phyloP scores from a whole-genome alignment of 441 rosid genomes.

The Breynia disticha region DNA sequence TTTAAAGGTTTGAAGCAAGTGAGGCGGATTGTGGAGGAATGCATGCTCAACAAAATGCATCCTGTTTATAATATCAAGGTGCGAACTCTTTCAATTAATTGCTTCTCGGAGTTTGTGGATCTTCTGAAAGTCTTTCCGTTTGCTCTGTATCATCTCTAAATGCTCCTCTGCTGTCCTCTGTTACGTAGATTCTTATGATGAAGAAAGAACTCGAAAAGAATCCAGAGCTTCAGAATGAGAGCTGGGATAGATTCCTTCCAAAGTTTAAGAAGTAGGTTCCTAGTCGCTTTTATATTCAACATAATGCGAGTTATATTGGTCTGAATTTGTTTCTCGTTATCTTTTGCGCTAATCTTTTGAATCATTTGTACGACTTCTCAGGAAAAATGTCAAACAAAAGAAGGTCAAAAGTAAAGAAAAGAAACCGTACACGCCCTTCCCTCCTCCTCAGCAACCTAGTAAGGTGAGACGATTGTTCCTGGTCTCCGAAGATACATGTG shows the following conservation, averaged over 20 bases:
- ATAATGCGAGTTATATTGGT: not conserved
- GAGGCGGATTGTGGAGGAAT: constrained; percentile 76
- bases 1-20: constrained; percentile 75
- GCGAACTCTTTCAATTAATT: not conserved
- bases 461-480: constrained; percentile 36
- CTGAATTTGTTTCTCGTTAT: not conserved
- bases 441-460: constrained; percentile 80
- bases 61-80: constrained; percentile 93
- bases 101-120: not conserved
- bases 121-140: not conserved
- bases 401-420: constrained; percentile 67
- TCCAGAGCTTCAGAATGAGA: constrained; percentile 66
- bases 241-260: constrained; percentile 88
- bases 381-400: constrained; percentile 76
- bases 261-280: constrained; percentile 59
- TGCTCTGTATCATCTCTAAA: not conserved
- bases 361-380: constrained; percentile 17
- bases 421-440: constrained; percentile 70
- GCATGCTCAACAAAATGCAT: constrained; percentile 66
- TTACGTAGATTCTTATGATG: constrained; percentile 75
- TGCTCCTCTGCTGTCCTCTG: not conserved
- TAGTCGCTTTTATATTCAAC: constrained; percentile 1
- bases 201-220: constrained; percentile 76
- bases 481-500: not conserved
- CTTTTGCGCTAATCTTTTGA: constrained; percentile 5